Percentiles rank a stretch among this genome's conserved stretches.
Conservation (phyloP, 768 basidiomycete genomes). For the Pleurotus pulmonarius region DNA sequence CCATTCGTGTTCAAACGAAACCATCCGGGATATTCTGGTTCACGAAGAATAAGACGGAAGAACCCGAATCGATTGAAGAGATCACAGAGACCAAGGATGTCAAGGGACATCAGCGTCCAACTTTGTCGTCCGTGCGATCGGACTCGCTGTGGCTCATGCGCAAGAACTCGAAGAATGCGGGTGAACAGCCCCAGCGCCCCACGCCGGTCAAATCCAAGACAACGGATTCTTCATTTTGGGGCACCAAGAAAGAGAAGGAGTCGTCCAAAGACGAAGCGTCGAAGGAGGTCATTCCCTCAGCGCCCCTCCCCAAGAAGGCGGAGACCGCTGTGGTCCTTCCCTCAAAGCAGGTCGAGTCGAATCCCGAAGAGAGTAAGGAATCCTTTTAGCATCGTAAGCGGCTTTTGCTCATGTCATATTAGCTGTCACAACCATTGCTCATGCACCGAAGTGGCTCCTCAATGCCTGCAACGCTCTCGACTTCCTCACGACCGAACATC, state of each 20-base stretch:
- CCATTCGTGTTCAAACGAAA: conserved; percentile 55
- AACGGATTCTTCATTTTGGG: conserved; percentile 22
- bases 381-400: conserved; percentile 5
- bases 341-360: conserved; percentile 2
- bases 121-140: background rate
- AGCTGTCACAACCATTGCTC: conserved; percentile 40
- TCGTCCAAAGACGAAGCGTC: background rate
- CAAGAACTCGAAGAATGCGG: conserved; percentile 1
- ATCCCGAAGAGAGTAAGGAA: conserved; percentile 5
- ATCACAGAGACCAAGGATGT: background rate
- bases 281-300: conserved; percentile 8
- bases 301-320: background rate
- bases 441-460: conserved; percentile 73
- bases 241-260: conserved; percentile 20
- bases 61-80: conserved; percentile 4
- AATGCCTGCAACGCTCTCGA: conserved; percentile 77
- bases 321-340: conserved; percentile 2
- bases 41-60: conserved; percentile 6
- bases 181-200: background rate
- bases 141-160: conserved; percentile 6
- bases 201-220: conserved; percentile 6
- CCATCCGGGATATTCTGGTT: conserved; percentile 46
- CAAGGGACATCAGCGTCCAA: background rate
- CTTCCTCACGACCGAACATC: conserved; percentile 71
- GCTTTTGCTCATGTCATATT: conserved; percentile 6